Evolutionary conservation across 1,284 basidiomycete genomes (phyloP).

Genomic region (Trametes versicolor): DNA sequence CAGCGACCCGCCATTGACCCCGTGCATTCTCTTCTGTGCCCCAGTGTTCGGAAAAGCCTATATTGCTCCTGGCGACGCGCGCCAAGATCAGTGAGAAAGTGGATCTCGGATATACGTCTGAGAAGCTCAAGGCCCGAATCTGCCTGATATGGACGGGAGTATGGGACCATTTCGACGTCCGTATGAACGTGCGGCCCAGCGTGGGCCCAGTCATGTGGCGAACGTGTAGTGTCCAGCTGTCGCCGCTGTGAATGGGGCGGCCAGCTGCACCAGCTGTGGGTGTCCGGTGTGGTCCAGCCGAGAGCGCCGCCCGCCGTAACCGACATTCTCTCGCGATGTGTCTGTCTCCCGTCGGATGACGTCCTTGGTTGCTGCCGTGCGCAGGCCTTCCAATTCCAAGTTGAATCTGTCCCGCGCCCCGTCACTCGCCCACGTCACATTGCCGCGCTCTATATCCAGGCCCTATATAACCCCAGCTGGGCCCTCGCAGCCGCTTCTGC

Average conservation of each 20-base stretch:
- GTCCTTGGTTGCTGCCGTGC: neutral
- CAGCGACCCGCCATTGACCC: neutral
- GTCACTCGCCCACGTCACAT: constrained; percentile 12
- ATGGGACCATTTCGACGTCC: constrained; percentile 6
- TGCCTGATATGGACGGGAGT: constrained; percentile 18
- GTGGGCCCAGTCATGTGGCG: constrained; percentile 26
- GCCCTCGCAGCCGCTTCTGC: neutral
- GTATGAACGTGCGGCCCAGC: constrained; percentile 3
- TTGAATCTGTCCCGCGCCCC: neutral
- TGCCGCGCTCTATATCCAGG: neutral
- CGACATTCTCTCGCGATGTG: constrained; percentile 1
- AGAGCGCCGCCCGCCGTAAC: neutral
- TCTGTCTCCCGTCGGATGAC: neutral
- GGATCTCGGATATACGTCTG: constrained; percentile 13
- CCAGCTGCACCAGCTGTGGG: neutral
- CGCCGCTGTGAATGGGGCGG: neutral
- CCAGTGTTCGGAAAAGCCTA: neutral
- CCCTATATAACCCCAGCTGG: neutral
- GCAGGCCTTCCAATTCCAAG: neutral
- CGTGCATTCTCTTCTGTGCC: neutral
- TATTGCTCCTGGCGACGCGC: neutral
- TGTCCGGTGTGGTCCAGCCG: neutral
- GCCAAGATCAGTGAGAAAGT: constrained; percentile 4
- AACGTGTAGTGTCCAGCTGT: constrained; percentile 19
- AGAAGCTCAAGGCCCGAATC: constrained; percentile 21